Evolutionary conservation across 768 basidiomycete genomes (phyloP).

Genomic region (Kockovaella imperatae): DNA sequence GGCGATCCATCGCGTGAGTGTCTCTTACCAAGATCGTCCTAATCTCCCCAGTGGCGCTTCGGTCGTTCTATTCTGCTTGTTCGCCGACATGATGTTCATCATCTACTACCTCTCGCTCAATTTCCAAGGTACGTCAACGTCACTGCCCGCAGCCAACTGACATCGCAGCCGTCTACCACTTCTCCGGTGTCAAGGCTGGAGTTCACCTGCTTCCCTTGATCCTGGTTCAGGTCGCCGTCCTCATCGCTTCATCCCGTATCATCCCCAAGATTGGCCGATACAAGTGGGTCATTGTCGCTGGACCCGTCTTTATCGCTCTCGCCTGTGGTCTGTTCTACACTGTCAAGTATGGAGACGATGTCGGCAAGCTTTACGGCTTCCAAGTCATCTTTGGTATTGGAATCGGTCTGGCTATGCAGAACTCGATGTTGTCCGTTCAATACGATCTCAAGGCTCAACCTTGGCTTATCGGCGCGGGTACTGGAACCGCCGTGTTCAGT

Average conservation of each 20-base stretch:
- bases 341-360: slow-evolving; percentile 28
- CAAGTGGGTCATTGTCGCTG: slow-evolving; percentile 45
- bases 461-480: slow-evolving; percentile 43
- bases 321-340: slow-evolving; percentile 47
- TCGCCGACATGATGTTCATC: slow-evolving; percentile 38
- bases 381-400: slow-evolving; percentile 47
- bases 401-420: slow-evolving; percentile 45
- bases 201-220: slow-evolving; percentile 45
- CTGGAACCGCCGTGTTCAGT: slow-evolving; percentile 44
- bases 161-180: slow-evolving; percentile 41
- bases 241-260: slow-evolving; percentile 38
- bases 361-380: slow-evolving; percentile 42
- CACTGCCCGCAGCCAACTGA: too few species aligned
- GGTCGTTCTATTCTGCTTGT: slow-evolving; percentile 38
- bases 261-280: slow-evolving; percentile 42
- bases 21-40: too few species aligned
- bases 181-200: slow-evolving; percentile 40
- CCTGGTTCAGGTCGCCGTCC: slow-evolving; percentile 34
- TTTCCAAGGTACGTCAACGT: too few species aligned
- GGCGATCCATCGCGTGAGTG: slow-evolving; percentile 38
- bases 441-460: slow-evolving; percentile 42
- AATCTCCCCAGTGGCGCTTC: slow-evolving; percentile 25
- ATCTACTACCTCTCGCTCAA: slow-evolving; percentile 41
- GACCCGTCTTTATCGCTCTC: slow-evolving; percentile 42
- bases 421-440: slow-evolving; percentile 47